Base-by-base conservation (phyloP, 495 filamentous ascomycete species). In the Penicillium cosmopolitanum region DNA sequence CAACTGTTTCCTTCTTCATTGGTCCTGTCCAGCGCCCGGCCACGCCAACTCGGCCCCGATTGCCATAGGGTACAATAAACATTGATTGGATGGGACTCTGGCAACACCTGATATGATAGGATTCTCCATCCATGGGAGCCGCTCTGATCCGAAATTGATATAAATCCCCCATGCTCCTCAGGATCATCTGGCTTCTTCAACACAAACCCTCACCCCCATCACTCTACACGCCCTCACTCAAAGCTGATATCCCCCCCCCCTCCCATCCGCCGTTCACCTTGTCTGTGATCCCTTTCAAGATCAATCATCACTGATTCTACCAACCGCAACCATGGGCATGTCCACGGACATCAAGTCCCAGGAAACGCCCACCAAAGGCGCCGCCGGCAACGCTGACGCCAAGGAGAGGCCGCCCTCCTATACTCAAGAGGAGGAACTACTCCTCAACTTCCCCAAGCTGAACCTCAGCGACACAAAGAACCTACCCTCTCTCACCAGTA, bases 391-490 rank as follows among this genome's bases (percentile, higher is more conserved):
- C 16, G 9, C n/a, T 8, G 19, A 31, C 18, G 36, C 40, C 38
- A 46, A 57, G 9, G 56, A 63, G 33, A 54, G 57, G 35, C 67
- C 67, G 19, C 67, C 67, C 19, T 65, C 59, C 16, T 69, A 69
- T 50, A 40, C 57, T 9, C 44, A 56, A 33, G 58, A 19, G 5
- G 53, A 62, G 31, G 47, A 61, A 18, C 6, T 55, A 4, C 15
- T 33, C 2, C 38, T 65, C 5, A 56, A 57, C 34, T 43, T 70
- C 25, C 66, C 61, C 2, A 57, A 46, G 35, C 42, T 70, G 13
- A 53, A 63, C n/a, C 62, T 70, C 21, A 25, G 42, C 12, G 38
- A 47, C 0, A 12, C 40, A 3, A 12, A 18, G 11, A 6, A n/a
- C 10, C 13, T 16, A 6, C 6, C 34, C 33, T 16, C 13, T 42